Evolutionary conservation across 139 green algal species (phyloP).

Genomic region (Nannochloris sp.): DNA sequence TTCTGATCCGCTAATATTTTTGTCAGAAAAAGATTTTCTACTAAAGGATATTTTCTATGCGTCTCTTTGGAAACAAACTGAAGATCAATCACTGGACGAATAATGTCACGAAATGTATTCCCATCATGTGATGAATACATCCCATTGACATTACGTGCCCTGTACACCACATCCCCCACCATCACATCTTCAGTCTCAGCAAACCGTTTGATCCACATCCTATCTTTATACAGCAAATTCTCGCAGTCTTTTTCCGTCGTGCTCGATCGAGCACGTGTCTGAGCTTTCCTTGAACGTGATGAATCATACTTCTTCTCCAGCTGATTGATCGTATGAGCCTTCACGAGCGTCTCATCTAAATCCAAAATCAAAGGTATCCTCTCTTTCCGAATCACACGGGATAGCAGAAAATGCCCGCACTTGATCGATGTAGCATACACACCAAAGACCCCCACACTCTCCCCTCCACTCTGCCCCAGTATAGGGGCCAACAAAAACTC

Average conservation of each 20-base stretch:
- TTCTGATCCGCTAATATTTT: constrained; percentile 3
- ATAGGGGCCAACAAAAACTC: not conserved
- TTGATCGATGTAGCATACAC: constrained; percentile 4
- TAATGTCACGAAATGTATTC: too few species aligned
- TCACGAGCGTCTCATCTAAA: constrained; percentile 78
- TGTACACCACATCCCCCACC: not conserved
- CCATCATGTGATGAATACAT: not conserved
- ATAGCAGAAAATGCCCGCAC: constrained; percentile 11
- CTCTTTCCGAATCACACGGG: constrained; percentile 36
- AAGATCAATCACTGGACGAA: not conserved
- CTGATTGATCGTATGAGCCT: not conserved
- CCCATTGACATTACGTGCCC: not conserved
- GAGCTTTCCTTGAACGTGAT: not conserved
- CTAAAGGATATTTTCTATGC: not conserved
- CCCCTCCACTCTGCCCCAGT: not conserved
- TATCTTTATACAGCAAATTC: not conserved
- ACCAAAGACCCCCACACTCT: constrained; percentile 14
- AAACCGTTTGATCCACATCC: not conserved
- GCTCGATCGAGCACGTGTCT: too few species aligned
- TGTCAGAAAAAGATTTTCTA: not conserved
- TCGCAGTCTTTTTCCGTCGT: not conserved
- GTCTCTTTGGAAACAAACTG: not conserved
- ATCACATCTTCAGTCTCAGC: not conserved
- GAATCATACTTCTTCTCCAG: not conserved
- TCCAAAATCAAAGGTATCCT: constrained; percentile 72